Evolutionary conservation across 2,329 filamentous ascomycete species (phyloP).

Genomic region (Epichloe sp.): DNA sequence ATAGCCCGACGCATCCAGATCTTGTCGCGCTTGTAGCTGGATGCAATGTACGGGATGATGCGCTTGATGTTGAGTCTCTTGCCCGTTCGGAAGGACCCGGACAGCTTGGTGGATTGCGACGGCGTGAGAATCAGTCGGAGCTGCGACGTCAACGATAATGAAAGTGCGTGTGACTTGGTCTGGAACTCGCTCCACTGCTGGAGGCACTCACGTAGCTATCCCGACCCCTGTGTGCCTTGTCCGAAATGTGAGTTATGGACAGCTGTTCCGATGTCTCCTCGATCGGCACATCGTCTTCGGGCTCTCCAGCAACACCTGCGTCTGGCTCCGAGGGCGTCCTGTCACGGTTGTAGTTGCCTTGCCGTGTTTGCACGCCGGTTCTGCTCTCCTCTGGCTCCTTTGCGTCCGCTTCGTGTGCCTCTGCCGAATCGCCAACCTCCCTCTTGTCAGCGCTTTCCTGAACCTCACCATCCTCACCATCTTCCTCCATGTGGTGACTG

Average conservation of each 20-base stretch:
- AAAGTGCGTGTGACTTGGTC: constrained; percentile 69
- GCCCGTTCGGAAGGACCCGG: constrained; percentile 90
- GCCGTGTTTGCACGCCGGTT: constrained; percentile 45
- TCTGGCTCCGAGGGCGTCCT: constrained; percentile 26
- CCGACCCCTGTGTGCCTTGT: no score
- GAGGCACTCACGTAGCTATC: no score
- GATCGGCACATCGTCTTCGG: constrained; percentile 35
- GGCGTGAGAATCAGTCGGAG: constrained; percentile 90
- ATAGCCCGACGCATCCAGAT: constrained; percentile 97
- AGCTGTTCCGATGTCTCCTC: constrained; percentile 49
- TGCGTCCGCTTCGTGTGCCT: constrained; percentile 26
- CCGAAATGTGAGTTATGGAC: constrained; percentile 57
- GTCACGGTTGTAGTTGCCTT: constrained; percentile 44
- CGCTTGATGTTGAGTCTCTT: constrained; percentile 99
- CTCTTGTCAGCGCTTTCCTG: constrained; percentile 30
- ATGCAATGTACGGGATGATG: constrained; percentile 98
- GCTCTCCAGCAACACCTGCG: constrained; percentile 30
- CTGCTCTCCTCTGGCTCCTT: constrained; percentile 38
- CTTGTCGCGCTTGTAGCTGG: constrained; percentile 96
- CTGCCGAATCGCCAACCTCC: constrained; percentile 23
- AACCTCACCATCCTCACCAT: constrained; percentile 27
- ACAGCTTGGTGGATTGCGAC: constrained; percentile 89
- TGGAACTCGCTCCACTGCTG: constrained; percentile 80
- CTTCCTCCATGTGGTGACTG: constrained; percentile 39
- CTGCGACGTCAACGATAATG: constrained; percentile 82